Conservation (phyloP, 768 basidiomycete species). For the Pisolithus marmoratus region DNA sequence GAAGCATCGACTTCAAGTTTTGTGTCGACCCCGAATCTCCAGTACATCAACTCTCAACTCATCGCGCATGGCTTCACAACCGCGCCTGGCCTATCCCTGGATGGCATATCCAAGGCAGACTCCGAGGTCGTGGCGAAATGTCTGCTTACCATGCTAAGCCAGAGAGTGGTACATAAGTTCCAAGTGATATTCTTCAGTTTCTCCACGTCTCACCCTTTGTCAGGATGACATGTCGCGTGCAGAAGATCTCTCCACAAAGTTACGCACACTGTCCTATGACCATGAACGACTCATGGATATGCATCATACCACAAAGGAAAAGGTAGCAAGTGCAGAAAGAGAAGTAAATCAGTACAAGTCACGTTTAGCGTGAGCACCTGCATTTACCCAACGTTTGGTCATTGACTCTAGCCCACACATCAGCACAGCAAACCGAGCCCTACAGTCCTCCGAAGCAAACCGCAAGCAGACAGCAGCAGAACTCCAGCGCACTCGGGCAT, state of each 20-base stretch:
- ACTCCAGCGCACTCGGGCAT: slow-evolving; percentile 64
- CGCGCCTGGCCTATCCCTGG: slow-evolving; percentile 60
- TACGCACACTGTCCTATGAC: slow-evolving; percentile 76
- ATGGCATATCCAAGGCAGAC: slow-evolving; percentile 52
- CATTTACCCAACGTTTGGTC: not conserved
- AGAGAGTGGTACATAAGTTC: slow-evolving; percentile 71
- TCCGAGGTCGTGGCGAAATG: slow-evolving; percentile 63
- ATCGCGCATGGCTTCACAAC: slow-evolving; percentile 73
- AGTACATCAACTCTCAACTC: slow-evolving; percentile 79
- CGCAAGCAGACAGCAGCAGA: slow-evolving; percentile 69
- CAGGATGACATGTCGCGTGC: slow-evolving; percentile 75
- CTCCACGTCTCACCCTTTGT: slow-evolving; percentile 10
- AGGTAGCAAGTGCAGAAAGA: slow-evolving; percentile 68
- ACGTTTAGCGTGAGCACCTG: slow-evolving; percentile 55
- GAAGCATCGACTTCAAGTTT: slow-evolving; percentile 42
- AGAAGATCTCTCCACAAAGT: slow-evolving; percentile 68
- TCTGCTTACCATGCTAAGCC: slow-evolving; percentile 67
- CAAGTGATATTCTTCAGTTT: slow-evolving; percentile 1
- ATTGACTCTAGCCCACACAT: not conserved
- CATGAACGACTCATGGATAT: slow-evolving; percentile 68
- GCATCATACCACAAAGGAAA: slow-evolving; percentile 54
- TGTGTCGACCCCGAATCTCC: slow-evolving; percentile 53
- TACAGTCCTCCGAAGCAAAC: slow-evolving; percentile 54
- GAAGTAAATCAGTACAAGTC: slow-evolving; percentile 72
- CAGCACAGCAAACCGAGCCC: slow-evolving; percentile 47